Percentiles rank a stretch among this genome's conserved stretches.
phyloP scores from a whole-genome alignment of 2,329 filamentous ascomycete genomes.

The Pseudogymnoascus sp. region DNA sequence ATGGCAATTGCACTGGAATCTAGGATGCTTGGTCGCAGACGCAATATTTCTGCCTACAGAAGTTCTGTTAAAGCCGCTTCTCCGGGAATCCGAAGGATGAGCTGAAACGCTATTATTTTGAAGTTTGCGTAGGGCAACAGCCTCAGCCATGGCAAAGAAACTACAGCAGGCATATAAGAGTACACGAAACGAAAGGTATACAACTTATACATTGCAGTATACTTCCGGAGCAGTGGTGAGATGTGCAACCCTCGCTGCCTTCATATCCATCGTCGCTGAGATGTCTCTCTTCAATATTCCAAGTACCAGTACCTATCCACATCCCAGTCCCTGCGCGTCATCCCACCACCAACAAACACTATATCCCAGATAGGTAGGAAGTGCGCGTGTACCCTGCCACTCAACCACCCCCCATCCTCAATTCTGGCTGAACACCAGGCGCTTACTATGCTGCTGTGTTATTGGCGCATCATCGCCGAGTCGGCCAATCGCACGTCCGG shows the following conservation, averaged over 20 bases:
- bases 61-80: neutral
- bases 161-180: neutral
- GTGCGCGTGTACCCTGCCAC: slow-evolving; percentile 1
- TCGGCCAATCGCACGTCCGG: neutral
- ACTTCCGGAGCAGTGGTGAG: neutral
- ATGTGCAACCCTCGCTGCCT: neutral
- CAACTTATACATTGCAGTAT: neutral
- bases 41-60: neutral
- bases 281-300: neutral
- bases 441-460: neutral
- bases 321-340: slow-evolving; percentile 6
- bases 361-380: neutral
- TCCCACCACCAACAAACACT: neutral
- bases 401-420: neutral
- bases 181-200: neutral
- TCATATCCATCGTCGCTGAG: neutral
- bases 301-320: neutral
- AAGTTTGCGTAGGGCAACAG: neutral
- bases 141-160: neutral
- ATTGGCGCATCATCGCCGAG: neutral
- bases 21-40: neutral
- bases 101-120: neutral
- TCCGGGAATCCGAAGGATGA: neutral
- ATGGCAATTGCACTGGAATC: neutral
- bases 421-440: slow-evolving; percentile 3